These are phyloP conservation scores for Amanita brunnescens DNA, from an alignment of 768 basidiomycete species.

Conservation along the genomic window DNA sequence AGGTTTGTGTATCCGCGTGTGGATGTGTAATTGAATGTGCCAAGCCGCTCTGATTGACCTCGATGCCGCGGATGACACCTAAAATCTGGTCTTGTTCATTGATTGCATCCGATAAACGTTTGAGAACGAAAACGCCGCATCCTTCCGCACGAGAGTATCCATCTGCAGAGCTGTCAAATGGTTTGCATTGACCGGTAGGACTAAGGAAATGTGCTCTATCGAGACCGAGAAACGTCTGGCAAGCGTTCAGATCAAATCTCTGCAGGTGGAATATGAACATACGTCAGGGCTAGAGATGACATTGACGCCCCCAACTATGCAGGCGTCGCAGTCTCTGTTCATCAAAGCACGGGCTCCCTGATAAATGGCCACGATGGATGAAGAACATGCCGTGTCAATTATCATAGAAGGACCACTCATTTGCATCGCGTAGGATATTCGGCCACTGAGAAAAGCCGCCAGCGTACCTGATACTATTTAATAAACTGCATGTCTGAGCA, in stretches of 20 bases:
- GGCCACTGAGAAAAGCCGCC: conserved; percentile 59
- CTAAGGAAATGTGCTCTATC: conserved; percentile 63
- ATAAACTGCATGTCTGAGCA: not conserved
- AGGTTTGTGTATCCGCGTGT: conserved; percentile 50
- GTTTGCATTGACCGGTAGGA: conserved; percentile 56
- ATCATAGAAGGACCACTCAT: conserved; percentile 65
- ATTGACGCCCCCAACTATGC: conserved; percentile 71
- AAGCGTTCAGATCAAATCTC: conserved; percentile 2
- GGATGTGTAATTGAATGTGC: conserved; percentile 68
- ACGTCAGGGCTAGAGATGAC: conserved; percentile 65
- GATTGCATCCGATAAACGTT: conserved; percentile 58
- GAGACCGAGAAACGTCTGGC: conserved; percentile 60
- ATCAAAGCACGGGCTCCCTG: conserved; percentile 59
- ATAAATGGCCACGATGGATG: conserved; percentile 58
- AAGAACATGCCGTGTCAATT: conserved; percentile 70
- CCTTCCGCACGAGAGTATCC: conserved; percentile 70
- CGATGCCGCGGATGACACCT: conserved; percentile 60
- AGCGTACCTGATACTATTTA: conserved; percentile 42
- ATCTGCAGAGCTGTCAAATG: conserved; percentile 65
- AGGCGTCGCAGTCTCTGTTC: conserved; percentile 56
- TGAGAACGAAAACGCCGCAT: conserved; percentile 62
- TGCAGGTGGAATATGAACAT: conserved; percentile 15
- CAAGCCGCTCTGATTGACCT: conserved; percentile 63
- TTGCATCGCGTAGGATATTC: conserved; percentile 60
- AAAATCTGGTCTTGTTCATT: conserved; percentile 59